A percentile compares a stretch with the other conserved stretches of the same genome.
Conservation (phyloP, 2,329 filamentous ascomycete genomes). For the Lachnum nothofagi region DNA sequence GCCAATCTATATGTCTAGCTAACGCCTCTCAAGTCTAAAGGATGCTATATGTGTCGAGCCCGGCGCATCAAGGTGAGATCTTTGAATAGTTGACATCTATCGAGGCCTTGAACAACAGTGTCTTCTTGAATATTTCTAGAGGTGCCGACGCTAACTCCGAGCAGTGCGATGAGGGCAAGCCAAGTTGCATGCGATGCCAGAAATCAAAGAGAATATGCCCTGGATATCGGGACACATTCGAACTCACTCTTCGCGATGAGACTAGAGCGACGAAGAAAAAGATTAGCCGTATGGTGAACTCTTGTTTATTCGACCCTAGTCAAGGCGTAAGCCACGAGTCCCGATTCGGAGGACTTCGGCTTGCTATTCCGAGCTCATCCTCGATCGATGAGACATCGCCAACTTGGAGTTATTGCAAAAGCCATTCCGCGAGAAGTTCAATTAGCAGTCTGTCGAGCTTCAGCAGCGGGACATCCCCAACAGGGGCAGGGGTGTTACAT, state of each 20-base stretch:
- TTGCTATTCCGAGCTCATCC: not conserved
- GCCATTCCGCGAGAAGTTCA: not conserved
- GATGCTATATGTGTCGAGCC: conserved; percentile 67
- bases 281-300: conserved; percentile 32
- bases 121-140: not conserved
- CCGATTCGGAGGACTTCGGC: not conserved
- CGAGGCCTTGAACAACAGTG: not conserved
- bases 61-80: conserved; percentile 60
- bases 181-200: conserved; percentile 58
- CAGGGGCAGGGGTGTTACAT: conserved; percentile 38
- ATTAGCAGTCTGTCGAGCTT: not conserved
- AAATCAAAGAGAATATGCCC: conserved; percentile 59
- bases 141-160: not conserved
- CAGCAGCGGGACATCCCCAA: conserved; percentile 59
- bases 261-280: conserved; percentile 62
- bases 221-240: conserved; percentile 55
- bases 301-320: not conserved
- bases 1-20: not conserved
- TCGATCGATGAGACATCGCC: not conserved
- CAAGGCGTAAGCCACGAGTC: not conserved
- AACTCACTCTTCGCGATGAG: conserved; percentile 65
- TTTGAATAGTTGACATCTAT: not conserved
- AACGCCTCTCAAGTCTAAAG: conserved; percentile 41
- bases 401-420: not conserved
- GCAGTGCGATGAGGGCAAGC: conserved; percentile 62